Conservation (phyloP, 352 stramenopile genomes). For the Phytophthora cryptogea region DNA sequence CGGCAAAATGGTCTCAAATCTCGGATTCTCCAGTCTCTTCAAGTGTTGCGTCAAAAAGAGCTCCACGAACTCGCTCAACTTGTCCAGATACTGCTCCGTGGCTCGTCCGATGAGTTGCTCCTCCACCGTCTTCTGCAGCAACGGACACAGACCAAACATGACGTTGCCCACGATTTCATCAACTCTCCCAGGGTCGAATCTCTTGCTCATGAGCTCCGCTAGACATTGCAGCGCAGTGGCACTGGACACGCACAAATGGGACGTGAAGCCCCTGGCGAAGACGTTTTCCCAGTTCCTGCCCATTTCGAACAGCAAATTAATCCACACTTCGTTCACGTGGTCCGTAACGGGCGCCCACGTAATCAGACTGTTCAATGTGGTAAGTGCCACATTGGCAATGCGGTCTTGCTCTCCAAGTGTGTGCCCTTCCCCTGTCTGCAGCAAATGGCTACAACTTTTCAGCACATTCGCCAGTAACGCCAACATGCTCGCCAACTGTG, state of each 20-base stretch:
- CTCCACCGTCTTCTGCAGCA: slow-evolving; percentile 66
- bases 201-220: slow-evolving; percentile 70
- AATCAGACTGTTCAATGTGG: slow-evolving; percentile 56
- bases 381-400: slow-evolving; percentile 54
- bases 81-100: slow-evolving; percentile 72
- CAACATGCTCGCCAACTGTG: slow-evolving; percentile 55
- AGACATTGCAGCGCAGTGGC: slow-evolving; percentile 61
- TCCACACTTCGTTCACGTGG: slow-evolving; percentile 58
- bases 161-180: slow-evolving; percentile 61
- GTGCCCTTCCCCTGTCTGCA: slow-evolving; percentile 34
- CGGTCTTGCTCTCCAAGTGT: slow-evolving; percentile 42
- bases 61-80: slow-evolving; percentile 78
- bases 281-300: slow-evolving; percentile 45
- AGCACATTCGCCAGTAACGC: slow-evolving; percentile 55
- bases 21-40: slow-evolving; percentile 65
- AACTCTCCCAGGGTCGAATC: slow-evolving; percentile 44
- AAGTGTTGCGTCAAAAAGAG: slow-evolving; percentile 76
- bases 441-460: slow-evolving; percentile 43
- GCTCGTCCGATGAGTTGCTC: slow-evolving; percentile 52
- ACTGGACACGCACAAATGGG: slow-evolving; percentile 51
- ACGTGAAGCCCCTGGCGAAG: slow-evolving; percentile 19
- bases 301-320: slow-evolving; percentile 67
- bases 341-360: slow-evolving; percentile 62
- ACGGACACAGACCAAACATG: slow-evolving; percentile 54
- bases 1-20: slow-evolving; percentile 51